Conservation (phyloP, 2,329 filamentous ascomycete species). For the Arthrobotrys iridis region DNA sequence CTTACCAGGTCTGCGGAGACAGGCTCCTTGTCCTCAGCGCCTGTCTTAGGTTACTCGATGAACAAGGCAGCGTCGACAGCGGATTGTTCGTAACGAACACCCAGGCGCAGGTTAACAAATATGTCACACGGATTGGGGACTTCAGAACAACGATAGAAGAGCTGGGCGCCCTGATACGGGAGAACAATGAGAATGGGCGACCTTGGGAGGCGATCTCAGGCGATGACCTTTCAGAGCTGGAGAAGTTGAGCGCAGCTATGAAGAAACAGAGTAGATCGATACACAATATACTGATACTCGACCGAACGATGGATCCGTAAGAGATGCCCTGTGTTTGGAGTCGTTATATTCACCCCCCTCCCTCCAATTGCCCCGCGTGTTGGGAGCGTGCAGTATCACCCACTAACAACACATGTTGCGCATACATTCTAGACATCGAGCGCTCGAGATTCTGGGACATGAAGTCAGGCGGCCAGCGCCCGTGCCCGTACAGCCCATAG, state of each 20-base stretch:
- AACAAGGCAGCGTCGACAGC: conserved; percentile 47
- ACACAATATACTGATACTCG: conserved; percentile 48
- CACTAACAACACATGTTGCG: conserved; percentile 43
- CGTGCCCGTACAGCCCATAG: conserved; percentile 3
- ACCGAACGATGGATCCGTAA: conserved; percentile 45
- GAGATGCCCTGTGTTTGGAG: neutral
- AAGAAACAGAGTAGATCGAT: conserved; percentile 48
- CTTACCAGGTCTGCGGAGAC: conserved; percentile 47
- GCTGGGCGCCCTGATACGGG: conserved; percentile 46
- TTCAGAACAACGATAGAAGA: conserved; percentile 52
- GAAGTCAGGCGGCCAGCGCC: neutral
- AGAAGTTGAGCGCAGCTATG: conserved; percentile 42
- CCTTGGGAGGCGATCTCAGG: conserved; percentile 40
- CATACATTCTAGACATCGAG: conserved; percentile 21
- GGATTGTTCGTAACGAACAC: conserved; percentile 41
- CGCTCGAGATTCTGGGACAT: conserved; percentile 38
- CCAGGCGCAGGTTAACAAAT: conserved; percentile 52
- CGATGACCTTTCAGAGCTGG: conserved; percentile 40
- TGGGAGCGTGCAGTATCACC: conserved; percentile 7
- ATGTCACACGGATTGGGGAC: conserved; percentile 44
- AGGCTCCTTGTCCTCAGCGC: conserved; percentile 51
- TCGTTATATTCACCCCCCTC: neutral
- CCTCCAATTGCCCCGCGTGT: conserved; percentile 1
- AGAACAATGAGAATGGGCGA: conserved; percentile 42
- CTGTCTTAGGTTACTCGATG: conserved; percentile 47